Evolutionary conservation across 441 rosid genomes (phyloP).

Genomic region (Heliophila coronopifolia): DNA sequence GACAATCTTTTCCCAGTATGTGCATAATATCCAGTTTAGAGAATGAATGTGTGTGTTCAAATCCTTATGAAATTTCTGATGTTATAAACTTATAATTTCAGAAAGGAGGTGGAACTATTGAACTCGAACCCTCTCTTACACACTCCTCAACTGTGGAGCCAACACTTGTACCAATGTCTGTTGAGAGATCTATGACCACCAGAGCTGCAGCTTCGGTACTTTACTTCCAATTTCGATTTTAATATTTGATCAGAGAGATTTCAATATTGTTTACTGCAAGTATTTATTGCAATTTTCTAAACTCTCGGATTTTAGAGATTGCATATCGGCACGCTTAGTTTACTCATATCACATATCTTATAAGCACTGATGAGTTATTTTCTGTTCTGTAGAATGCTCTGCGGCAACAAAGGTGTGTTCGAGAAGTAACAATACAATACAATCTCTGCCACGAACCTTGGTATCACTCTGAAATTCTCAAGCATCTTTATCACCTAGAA

Average conservation of each 20-base stretch:
- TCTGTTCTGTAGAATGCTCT: conserved; percentile 66
- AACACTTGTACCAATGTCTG: conserved; percentile 98
- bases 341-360: neutral
- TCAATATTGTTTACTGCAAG: conserved; percentile 5
- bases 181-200: conserved; percentile 96
- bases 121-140: conserved; percentile 91
- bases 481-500: neutral
- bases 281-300: neutral
- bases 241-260: neutral
- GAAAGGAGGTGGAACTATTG: conserved; percentile 96
- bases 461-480: conserved; percentile 36
- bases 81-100: conserved; percentile 35
- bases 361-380: conserved; percentile 14
- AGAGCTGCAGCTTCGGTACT: conserved; percentile 98
- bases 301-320: conserved; percentile 6
- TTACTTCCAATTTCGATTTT: neutral
- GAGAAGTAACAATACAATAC: conserved; percentile 97
- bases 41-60: neutral
- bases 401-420: conserved; percentile 93
- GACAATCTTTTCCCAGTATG: neutral
- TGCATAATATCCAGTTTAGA: conserved; percentile 7
- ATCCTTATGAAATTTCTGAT: conserved; percentile 10
- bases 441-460: conserved; percentile 99
- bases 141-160: conserved; percentile 95
- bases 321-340: neutral